Conservation (phyloP, 352 stramenopile species). For the Globisporangium orthogonon region DNA sequence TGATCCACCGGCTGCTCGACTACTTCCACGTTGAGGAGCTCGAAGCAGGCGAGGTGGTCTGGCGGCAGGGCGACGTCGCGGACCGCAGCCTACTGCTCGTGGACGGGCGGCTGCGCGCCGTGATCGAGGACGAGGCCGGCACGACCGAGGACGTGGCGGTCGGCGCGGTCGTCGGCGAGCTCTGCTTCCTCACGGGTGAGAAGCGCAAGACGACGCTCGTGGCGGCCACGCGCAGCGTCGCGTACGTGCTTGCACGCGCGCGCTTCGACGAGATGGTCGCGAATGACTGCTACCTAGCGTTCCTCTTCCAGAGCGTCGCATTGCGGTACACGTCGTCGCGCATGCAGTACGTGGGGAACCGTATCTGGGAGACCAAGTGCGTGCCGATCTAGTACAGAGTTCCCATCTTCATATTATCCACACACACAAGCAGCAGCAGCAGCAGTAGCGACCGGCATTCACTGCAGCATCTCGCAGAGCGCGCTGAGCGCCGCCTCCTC, state of each 20-base stretch:
- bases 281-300: slow-evolving; percentile 57
- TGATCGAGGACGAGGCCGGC: slow-evolving; percentile 74
- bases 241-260: slow-evolving; percentile 53
- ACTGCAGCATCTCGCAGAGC: slow-evolving; percentile 42
- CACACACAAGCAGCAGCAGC: slow-evolving; percentile 1
- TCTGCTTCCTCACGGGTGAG: slow-evolving; percentile 74
- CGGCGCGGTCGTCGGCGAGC: slow-evolving; percentile 67
- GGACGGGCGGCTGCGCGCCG: slow-evolving; percentile 53
- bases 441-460: background rate
- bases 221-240: slow-evolving; percentile 45
- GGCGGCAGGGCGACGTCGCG: slow-evolving; percentile 54
- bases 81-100: slow-evolving; percentile 57
- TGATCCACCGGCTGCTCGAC: slow-evolving; percentile 59
- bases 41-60: slow-evolving; percentile 52
- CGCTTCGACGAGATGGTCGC: slow-evolving; percentile 63
- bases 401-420: too few species aligned
- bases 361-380: slow-evolving; percentile 84
- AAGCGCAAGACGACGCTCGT: slow-evolving; percentile 79
- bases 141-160: slow-evolving; percentile 67
- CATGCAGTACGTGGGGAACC: slow-evolving; percentile 77
- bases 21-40: slow-evolving; percentile 68
- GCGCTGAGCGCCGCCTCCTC: slow-evolving; percentile 49
- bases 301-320: slow-evolving; percentile 70
- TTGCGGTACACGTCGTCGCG: slow-evolving; percentile 70
- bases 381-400: slow-evolving; percentile 39